phyloP scores from a whole-genome alignment of 352 stramenopile species.

The Phytophthora crassamura region DNA sequence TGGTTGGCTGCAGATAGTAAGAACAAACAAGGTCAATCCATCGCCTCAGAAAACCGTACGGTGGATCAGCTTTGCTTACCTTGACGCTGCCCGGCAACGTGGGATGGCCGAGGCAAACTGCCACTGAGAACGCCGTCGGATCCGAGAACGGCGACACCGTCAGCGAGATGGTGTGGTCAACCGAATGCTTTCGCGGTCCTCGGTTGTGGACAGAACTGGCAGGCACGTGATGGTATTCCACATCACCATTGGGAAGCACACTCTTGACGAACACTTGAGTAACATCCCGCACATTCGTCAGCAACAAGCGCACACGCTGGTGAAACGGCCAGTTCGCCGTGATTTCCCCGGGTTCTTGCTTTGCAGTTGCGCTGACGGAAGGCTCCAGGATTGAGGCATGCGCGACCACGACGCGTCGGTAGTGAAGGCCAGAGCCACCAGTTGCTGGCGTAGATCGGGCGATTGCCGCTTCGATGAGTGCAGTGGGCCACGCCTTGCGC shows the following conservation, averaged over 20 bases:
- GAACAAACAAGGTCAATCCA: constrained; percentile 15
- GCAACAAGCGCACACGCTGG: constrained; percentile 36
- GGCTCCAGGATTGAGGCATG: constrained; percentile 40
- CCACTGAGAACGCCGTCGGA: constrained; percentile 47
- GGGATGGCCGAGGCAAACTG: constrained; percentile 48
- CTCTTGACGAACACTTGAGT: constrained; percentile 57
- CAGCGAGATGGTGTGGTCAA: constrained; percentile 49
- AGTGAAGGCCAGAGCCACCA: not conserved
- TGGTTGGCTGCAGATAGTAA: constrained; percentile 12
- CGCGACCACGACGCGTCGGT: constrained; percentile 20
- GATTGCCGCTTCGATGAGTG: constrained; percentile 24
- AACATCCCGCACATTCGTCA: constrained; percentile 40
- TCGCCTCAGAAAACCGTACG: not conserved
- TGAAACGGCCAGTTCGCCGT: constrained; percentile 59
- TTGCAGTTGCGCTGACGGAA: constrained; percentile 7
- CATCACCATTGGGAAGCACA: constrained; percentile 49
- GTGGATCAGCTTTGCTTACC: constrained; percentile 20
- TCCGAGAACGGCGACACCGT: constrained; percentile 64
- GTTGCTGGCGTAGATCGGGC: constrained; percentile 16
- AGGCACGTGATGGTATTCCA: constrained; percentile 46
- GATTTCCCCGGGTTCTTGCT: constrained; percentile 50
- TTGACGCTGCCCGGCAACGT: constrained; percentile 35
- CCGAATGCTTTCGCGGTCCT: constrained; percentile 22
- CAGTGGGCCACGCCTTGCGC: constrained; percentile 43
- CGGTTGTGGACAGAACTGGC: constrained; percentile 19